phyloP scores from a whole-genome alignment of 305 asterid genomes.

The Euphrasia arctica region DNA sequence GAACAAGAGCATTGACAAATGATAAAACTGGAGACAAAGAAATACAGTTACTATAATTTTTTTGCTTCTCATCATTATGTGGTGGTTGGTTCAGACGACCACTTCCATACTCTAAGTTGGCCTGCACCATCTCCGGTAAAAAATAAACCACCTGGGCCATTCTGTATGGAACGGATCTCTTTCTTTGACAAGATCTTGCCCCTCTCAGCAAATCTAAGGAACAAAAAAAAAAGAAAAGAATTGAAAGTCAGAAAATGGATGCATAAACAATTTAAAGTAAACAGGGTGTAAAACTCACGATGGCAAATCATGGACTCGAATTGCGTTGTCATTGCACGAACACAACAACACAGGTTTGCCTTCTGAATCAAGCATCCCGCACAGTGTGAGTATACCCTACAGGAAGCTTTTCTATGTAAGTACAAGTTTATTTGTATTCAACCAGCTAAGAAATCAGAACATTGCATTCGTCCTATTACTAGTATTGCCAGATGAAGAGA shows the following conservation, averaged over 20 bases:
- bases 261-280: constrained; percentile 14
- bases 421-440: constrained; percentile 13
- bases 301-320: constrained; percentile 83
- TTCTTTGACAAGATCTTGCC: constrained; percentile 75
- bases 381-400: constrained; percentile 83
- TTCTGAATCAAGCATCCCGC: constrained; percentile 95
- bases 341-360: constrained; percentile 85
- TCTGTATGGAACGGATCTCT: constrained; percentile 73
- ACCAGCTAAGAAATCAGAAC: constrained; percentile 9
- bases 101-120: constrained; percentile 79
- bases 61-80: constrained; percentile 20
- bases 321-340: constrained; percentile 70
- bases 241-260: not conserved
- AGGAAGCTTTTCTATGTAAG: constrained; percentile 23
- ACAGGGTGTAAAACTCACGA: constrained; percentile 50
- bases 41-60: not conserved
- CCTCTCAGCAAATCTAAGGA: constrained; percentile 66
- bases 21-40: constrained; percentile 4
- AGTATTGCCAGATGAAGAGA: too few relatives aligned
- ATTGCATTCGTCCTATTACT: not conserved
- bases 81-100: constrained; percentile 53
- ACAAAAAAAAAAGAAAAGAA: not conserved
- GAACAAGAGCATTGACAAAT: constrained; percentile 19
- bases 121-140: constrained; percentile 94
- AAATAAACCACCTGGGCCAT: constrained; percentile 81